Base-by-base conservation (phyloP, 2,329 filamentous ascomycete species). In the Xylaria digitata region DNA sequence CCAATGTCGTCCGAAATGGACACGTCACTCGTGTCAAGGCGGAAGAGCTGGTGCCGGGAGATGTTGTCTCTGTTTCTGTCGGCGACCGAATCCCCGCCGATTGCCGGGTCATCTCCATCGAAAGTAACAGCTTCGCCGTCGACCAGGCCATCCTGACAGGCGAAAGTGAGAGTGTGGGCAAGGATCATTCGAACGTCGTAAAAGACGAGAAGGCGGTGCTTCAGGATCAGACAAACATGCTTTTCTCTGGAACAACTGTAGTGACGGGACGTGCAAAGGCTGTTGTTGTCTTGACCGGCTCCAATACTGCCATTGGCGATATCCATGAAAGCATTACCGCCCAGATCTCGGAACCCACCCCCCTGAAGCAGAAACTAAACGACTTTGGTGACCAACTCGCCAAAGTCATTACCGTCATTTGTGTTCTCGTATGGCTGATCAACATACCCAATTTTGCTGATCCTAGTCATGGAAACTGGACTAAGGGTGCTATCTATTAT, bases 321-420 rank as follows among this genome's bases (percentile, higher is more conserved):
- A 99, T 99, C 71, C 96, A 99, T 78, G 96, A 98, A 82, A 98
- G 94, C 84, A 99, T 99, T 78, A 94, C 94, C 6, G 92, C 95
- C 43, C 96, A 99, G 80, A 99, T 99, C 75, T 98, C 95, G 23
- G 94, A 97, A 78, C 96, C 96, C 0, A 99, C 96, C 0, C 96
- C 96, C 15, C 82, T 99, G 73, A 99, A 99, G 85, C 93, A 99
- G 85, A 99, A 99, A 85, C 87, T 99, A 70, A 97, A 99, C 80
- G 94, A 98, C 76, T 99, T 99, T 78, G 96, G 96, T 70, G 96
- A 99, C 81, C 91, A 88, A 78, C 85, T 99, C 70, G 96, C 96
- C 74, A 99, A 98, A 85, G 96, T 98, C 69, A 99, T 99, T 73
- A 98, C 95, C 6, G 91, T 94, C 68, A 99, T 99, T 76, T 99